A percentile compares a stretch with the other conserved stretches of the same genome.
These are phyloP conservation scores for Pseudocercospora ulei DNA, from an alignment of 2,329 filamentous ascomycete species.

Conservation along the genomic window DNA sequence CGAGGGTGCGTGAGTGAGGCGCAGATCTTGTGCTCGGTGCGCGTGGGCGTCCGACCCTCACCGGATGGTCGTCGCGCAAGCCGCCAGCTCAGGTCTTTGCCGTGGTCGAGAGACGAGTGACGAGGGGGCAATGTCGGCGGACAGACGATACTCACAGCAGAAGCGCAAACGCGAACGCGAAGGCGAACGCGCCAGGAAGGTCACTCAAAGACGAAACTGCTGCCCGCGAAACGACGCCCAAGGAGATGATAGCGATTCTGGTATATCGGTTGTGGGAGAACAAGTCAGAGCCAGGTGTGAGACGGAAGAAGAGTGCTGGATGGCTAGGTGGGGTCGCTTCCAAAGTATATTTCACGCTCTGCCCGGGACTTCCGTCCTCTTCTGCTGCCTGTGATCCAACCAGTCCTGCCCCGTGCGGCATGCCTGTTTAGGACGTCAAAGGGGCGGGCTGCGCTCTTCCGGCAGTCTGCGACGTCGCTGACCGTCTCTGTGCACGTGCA, in stretches of 20 bases:
- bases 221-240: conserved; percentile 16
- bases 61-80: conserved; percentile 1
- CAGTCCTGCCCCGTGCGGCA: conserved; percentile 4
- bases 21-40: conserved; percentile 5
- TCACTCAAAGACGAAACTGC: conserved; percentile 14
- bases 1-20: conserved; percentile 3
- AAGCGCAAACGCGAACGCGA: conserved; percentile 8
- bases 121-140: conserved; percentile 1
- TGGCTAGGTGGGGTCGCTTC: neutral
- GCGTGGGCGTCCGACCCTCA: conserved; percentile 3
- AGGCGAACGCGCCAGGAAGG: conserved; percentile 10
- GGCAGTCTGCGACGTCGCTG: conserved; percentile 6
- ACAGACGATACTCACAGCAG: conserved; percentile 8
- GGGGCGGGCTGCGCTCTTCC: no score
- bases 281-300: neutral
- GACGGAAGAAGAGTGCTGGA: neutral
- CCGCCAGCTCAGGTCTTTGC: neutral
- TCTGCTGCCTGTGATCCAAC: conserved; percentile 4
- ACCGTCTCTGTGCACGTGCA: neutral
- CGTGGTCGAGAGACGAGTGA: neutral
- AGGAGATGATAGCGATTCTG: conserved; percentile 12
- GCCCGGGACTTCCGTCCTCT: conserved; percentile 3
- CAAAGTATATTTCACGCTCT: no score
- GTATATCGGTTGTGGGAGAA: neutral
- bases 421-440: conserved; percentile 4